These are phyloP conservation scores for Naganishia vaughanmartiniae DNA, from an alignment of 768 basidiomycete species.

Conservation along the genomic window DNA sequence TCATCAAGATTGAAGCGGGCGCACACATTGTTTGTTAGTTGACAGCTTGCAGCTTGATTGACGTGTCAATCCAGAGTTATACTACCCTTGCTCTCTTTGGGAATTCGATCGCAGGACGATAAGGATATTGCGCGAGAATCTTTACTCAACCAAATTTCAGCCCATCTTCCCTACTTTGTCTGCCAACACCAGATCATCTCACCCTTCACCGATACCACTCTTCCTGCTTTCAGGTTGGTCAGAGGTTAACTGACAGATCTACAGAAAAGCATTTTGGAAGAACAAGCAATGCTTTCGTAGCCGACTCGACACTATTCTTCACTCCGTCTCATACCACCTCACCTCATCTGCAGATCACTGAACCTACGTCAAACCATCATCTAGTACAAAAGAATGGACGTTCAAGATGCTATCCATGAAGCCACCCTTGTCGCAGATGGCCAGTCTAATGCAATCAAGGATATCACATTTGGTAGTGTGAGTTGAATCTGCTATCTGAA, in stretches of 20 bases:
- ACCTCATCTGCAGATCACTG: not conserved
- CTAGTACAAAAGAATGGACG: constrained; percentile 7
- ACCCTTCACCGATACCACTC: not conserved
- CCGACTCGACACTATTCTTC: not conserved
- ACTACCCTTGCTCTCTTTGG: too few species aligned
- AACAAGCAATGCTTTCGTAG: not conserved
- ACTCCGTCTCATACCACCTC: not conserved
- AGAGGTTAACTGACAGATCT: not conserved
- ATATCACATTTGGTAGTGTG: constrained; percentile 49
- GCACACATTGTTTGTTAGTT: not conserved
- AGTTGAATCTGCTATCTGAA: constrained; percentile 14
- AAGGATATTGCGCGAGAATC: not conserved
- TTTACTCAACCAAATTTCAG: not conserved
- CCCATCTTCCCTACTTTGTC: not conserved
- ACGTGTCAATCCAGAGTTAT: not conserved
- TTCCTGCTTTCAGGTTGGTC: not conserved
- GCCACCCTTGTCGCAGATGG: not conserved
- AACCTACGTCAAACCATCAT: not conserved
- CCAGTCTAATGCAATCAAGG: constrained; percentile 36
- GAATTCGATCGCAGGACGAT: constrained; percentile 2
- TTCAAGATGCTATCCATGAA: constrained; percentile 16
- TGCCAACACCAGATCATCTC: not conserved
- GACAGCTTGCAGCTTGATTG: too few species aligned
- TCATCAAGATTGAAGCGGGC: constrained; percentile 6
- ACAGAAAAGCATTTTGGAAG: not conserved